Base-by-base conservation (phyloP, 2,329 filamentous ascomycete genomes). In the Fusarium nygamai region DNA sequence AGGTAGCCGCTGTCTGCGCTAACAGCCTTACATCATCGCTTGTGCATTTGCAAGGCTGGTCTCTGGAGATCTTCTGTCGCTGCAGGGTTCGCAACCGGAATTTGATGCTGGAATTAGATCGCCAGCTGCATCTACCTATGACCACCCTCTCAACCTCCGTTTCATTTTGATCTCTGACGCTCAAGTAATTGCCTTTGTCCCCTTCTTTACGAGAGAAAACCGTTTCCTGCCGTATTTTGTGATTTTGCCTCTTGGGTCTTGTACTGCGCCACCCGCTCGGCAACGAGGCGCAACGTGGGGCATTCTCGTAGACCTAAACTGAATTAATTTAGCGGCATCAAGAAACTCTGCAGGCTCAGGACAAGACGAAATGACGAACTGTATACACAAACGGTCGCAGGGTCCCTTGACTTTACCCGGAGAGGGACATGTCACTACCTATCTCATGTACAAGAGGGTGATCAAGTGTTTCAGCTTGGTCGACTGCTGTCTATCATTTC, bases 401-500 rank as follows among this genome's bases (percentile, higher is more conserved):
- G 62, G 46, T 43, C 51, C 56, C 56, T 61, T 29, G 56, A 38
- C 41, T 61, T 64, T 61, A 58, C 39, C 71, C 71, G 59, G 71
- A 61, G 38, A 34, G 44, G 16, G 19, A 53, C 41, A 38, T 59
- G 31, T 24, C 56, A 59, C 41, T 46, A 31, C 33, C 50, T 47
- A 27, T n/a, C 38, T 43, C 36, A 24, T n/a, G 60, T 22, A 56
- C n/a, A 62, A 27, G 20, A 58, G 34, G 31, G 31, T 34, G 65
- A 76, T 78, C 54, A 59, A 67, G 61, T 46, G 76, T 77, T 78
- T 78, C 76, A 78, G 50, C 39, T 60, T 64, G 47, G n/a, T 33
- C 48, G 24, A 57, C 72, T 75, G 69, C 73, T 75, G 73, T 69
- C 73, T 53, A 76, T 76, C 67, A 69, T 76, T 72, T 71, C 73